Evolutionary conservation across 2,329 filamentous ascomycete genomes (phyloP).

Genomic region (Colletotrichum tamarilloi): DNA sequence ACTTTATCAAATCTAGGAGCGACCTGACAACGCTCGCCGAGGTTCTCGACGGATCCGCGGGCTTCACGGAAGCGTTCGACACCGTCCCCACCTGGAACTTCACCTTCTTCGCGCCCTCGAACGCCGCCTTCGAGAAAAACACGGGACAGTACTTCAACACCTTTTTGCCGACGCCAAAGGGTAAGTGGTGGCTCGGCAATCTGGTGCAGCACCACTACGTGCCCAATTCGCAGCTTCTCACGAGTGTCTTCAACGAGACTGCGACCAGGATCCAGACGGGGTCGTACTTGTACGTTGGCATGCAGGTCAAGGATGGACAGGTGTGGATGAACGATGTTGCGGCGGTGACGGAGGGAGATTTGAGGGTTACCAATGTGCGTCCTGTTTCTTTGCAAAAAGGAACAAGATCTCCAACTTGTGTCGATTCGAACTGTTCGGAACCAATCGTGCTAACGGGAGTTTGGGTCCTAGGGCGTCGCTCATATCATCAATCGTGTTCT

Average conservation of each 20-base stretch:
- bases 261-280: conserved; percentile 40
- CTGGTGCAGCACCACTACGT: conserved; percentile 41
- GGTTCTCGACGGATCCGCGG: conserved; percentile 25
- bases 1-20: conserved; percentile 11
- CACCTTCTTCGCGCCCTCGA: conserved; percentile 45
- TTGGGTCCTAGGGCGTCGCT: conserved; percentile 37
- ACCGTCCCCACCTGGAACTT: conserved; percentile 42
- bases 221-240: conserved; percentile 39
- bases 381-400: too few species aligned
- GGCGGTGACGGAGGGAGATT: conserved; percentile 28
- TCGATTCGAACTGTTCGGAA: not conserved
- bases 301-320: conserved; percentile 34
- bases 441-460: not conserved
- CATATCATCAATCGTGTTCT: conserved; percentile 41
- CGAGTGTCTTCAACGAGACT: conserved; percentile 37
- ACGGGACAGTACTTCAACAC: conserved; percentile 43
- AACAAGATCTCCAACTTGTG: not conserved
- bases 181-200: conserved; percentile 43
- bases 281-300: conserved; percentile 40
- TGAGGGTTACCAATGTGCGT: conserved; percentile 17
- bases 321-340: conserved; percentile 40
- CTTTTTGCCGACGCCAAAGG: conserved; percentile 41
- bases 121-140: conserved; percentile 42
- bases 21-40: conserved; percentile 2
- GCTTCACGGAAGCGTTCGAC: conserved; percentile 43